Evolutionary conservation across 352 stramenopile genomes (phyloP).

Genomic region (Phytopythium oedochilum): DNA sequence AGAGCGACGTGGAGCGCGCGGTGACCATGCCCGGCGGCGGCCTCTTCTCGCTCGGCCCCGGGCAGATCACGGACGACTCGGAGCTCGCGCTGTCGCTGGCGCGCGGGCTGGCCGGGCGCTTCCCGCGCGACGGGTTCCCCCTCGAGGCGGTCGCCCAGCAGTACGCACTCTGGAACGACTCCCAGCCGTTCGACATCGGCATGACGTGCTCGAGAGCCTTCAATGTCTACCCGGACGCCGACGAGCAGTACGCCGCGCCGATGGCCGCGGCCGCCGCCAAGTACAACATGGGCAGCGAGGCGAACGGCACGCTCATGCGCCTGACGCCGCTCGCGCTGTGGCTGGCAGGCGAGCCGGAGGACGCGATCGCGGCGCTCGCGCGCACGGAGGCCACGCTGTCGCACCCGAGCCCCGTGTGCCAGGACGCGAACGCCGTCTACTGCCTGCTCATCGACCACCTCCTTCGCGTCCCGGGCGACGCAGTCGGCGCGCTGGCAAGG

Average conservation of each 20-base stretch:
- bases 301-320: slow-evolving; percentile 56
- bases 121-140: slow-evolving; percentile 23
- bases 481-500: slow-evolving; percentile 23
- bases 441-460: slow-evolving; percentile 44
- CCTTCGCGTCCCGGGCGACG: slow-evolving; percentile 28
- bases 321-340: slow-evolving; percentile 42
- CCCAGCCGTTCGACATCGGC: slow-evolving; percentile 45
- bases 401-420: slow-evolving; percentile 44
- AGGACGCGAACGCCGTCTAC: slow-evolving; percentile 61
- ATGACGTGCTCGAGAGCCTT: slow-evolving; percentile 46
- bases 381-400: slow-evolving; percentile 39
- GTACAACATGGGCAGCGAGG: slow-evolving; percentile 27
- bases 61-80: slow-evolving; percentile 64
- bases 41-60: slow-evolving; percentile 25
- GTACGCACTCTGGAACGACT: slow-evolving; percentile 31
- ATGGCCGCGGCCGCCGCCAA: slow-evolving; percentile 24
- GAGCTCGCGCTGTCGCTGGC: slow-evolving; percentile 48
- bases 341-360: slow-evolving; percentile 14
- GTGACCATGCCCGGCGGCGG: slow-evolving; percentile 54
- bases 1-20: slow-evolving; percentile 14
- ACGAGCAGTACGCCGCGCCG: slow-evolving; percentile 9
- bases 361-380: slow-evolving; percentile 24
- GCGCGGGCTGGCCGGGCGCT: slow-evolving; percentile 17
- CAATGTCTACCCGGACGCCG: slow-evolving; percentile 10
- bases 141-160: slow-evolving; percentile 30